These are phyloP conservation scores for Aspergillus uvarum DNA, from an alignment of 2,329 filamentous ascomycete genomes.

Conservation along the genomic window DNA sequence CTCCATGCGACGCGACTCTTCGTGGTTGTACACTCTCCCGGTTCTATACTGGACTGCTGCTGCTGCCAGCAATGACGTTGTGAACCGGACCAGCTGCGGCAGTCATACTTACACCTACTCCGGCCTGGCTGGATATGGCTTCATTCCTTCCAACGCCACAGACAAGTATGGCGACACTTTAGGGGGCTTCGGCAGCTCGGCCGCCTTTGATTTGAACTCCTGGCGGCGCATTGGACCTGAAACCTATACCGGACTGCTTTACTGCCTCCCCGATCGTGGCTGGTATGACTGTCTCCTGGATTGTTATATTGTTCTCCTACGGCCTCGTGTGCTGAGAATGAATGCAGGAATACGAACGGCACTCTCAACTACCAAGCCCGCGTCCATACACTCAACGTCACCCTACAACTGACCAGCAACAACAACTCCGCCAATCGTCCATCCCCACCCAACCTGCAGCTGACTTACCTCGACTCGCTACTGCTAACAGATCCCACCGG, in stretches of 20 bases:
- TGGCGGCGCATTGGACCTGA: slow-evolving; percentile 57
- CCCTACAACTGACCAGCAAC: slow-evolving; percentile 52
- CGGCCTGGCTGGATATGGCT: slow-evolving; percentile 66
- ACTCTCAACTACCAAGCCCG: slow-evolving; percentile 56
- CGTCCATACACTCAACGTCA: slow-evolving; percentile 66
- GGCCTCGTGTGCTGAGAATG: slow-evolving; percentile 1
- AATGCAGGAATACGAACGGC: slow-evolving; percentile 15
- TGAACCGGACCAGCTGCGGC: slow-evolving; percentile 57
- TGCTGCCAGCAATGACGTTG: slow-evolving; percentile 21
- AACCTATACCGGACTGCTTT: slow-evolving; percentile 62
- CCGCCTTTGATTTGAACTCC: slow-evolving; percentile 59
- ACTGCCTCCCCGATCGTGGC: slow-evolving; percentile 65
- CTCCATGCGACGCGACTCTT: no score
- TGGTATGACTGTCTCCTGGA: slow-evolving; percentile 48
- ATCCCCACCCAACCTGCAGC: slow-evolving; percentile 59
- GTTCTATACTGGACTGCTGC: slow-evolving; percentile 20
- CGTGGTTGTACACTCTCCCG: background rate
- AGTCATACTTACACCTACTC: slow-evolving; percentile 65
- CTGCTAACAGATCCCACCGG: slow-evolving; percentile 64
- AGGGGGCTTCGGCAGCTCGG: slow-evolving; percentile 64
- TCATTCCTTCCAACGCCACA: slow-evolving; percentile 55
- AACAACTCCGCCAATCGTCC: slow-evolving; percentile 55
- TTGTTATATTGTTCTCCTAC: background rate
- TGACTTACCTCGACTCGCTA: slow-evolving; percentile 65
- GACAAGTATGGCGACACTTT: slow-evolving; percentile 71